Conservation (phyloP, 495 filamentous ascomycete genomes). For the Aspergillus taichungensis region DNA sequence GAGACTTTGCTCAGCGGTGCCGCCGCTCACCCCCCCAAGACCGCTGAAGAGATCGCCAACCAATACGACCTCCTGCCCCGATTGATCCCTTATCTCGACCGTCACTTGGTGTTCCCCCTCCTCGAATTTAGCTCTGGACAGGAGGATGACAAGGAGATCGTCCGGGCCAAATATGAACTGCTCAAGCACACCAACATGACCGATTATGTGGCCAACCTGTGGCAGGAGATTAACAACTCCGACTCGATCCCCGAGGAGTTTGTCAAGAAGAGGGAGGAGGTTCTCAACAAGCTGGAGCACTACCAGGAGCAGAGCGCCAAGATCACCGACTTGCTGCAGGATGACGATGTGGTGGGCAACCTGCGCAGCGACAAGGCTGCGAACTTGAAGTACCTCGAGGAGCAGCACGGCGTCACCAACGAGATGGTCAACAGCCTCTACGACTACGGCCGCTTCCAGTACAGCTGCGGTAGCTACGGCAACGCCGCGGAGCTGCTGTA, state of each 20-base stretch:
- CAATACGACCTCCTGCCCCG: constrained; percentile 81
- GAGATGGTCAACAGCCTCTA: constrained; percentile 93
- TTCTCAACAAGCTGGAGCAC: constrained; percentile 68
- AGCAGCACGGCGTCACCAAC: constrained; percentile 82
- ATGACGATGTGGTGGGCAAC: constrained; percentile 79
- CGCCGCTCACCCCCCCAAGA: constrained; percentile 33
- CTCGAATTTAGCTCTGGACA: constrained; percentile 68
- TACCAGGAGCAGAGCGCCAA: constrained; percentile 77
- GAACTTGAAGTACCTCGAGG: constrained; percentile 93
- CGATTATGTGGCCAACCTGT: constrained; percentile 85
- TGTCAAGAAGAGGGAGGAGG: constrained; percentile 76
- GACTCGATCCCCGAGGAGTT: constrained; percentile 76
- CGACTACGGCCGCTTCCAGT: constrained; percentile 92
- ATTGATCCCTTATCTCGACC: constrained; percentile 85
- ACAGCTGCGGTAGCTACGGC: constrained; percentile 87
- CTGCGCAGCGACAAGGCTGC: constrained; percentile 91
- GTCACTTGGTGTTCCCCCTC: constrained; percentile 89
- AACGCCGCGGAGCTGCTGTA: constrained; percentile 84
- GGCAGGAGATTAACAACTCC: constrained; percentile 75
- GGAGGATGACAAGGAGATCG: constrained; percentile 58
- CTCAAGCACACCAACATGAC: constrained; percentile 96
- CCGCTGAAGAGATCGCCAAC: constrained; percentile 47
- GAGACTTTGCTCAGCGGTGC: constrained; percentile 48
- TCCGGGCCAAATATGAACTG: constrained; percentile 78
- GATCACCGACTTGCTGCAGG: constrained; percentile 73